Conservation (phyloP, 2,329 filamentous ascomycete genomes). For the Alternaria postmessia region DNA sequence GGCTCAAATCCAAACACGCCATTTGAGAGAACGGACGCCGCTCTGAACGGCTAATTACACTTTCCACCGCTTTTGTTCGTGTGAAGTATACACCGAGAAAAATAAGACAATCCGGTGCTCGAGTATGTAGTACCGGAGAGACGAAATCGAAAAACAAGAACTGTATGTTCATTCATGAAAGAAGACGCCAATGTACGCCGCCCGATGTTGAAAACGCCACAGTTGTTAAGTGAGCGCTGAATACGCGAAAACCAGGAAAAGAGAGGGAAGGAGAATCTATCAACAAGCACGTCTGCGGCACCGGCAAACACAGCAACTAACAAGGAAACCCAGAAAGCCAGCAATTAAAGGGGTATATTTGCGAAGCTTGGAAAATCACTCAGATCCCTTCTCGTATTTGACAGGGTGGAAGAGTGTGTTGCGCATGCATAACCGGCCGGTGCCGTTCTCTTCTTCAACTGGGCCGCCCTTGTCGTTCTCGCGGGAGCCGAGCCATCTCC, state of each 20-base stretch:
- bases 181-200: conserved; percentile 44
- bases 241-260: conserved; percentile 29
- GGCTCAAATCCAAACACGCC: conserved; percentile 15
- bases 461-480: conserved; percentile 56
- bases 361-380: conserved; percentile 33
- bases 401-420: conserved; percentile 58
- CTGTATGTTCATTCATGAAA: conserved; percentile 8
- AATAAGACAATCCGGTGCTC: conserved; percentile 8
- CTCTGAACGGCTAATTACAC: conserved; percentile 39
- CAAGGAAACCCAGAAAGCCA: conserved; percentile 21
- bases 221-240: conserved; percentile 30
- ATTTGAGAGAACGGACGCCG: conserved; percentile 25
- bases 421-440: conserved; percentile 58
- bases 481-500: conserved; percentile 58
- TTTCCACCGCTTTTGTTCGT: conserved; percentile 31
- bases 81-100: conserved; percentile 30
- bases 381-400: conserved; percentile 56
- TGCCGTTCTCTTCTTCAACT: conserved; percentile 54
- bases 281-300: conserved; percentile 24
- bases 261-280: conserved; percentile 33
- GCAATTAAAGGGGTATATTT: conserved; percentile 39
- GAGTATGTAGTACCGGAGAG: conserved; percentile 18
- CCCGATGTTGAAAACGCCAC: conserved; percentile 35
- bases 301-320: conserved; percentile 22
- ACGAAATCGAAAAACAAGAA: conserved; percentile 18